phyloP scores from a whole-genome alignment of 805 yeast genomes.

The Wickerhamomyces ciferrii region DNA sequence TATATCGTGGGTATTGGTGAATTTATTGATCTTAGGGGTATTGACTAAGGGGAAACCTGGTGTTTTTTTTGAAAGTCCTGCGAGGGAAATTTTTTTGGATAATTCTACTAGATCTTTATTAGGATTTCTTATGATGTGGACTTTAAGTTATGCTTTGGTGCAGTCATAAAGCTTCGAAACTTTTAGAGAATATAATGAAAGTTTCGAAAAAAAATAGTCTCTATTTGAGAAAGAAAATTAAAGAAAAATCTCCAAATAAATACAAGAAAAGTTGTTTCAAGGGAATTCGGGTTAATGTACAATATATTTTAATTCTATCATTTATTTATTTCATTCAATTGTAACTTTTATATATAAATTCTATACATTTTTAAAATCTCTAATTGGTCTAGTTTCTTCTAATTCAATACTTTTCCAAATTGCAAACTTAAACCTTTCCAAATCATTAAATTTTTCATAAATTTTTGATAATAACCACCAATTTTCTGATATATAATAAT shows the following conservation, averaged over 20 bases:
- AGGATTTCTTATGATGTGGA: slow-evolving; percentile 9
- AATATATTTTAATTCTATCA: no score
- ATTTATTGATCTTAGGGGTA: no score
- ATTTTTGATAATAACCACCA: slow-evolving; percentile 66
- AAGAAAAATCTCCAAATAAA: no score
- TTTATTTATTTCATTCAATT: no score
- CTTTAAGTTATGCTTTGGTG: slow-evolving; percentile 20
- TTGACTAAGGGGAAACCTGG: slow-evolving; percentile 4
- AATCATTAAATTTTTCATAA: slow-evolving; percentile 55
- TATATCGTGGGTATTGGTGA: no score
- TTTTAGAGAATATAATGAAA: neutral
- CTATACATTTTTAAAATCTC: slow-evolving; percentile 15
- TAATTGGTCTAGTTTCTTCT: slow-evolving; percentile 57
- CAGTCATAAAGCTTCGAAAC: slow-evolving; percentile 12
- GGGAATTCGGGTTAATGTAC: no score
- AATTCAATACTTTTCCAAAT: slow-evolving; percentile 62
- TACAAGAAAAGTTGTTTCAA: no score
- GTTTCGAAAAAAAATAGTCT: neutral
- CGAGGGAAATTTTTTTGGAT: slow-evolving; percentile 6
- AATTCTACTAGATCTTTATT: neutral
- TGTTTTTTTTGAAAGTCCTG: slow-evolving; percentile 11
- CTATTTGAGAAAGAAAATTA: no score
- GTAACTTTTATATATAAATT: neutral
- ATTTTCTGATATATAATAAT: slow-evolving; percentile 47
- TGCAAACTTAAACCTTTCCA: slow-evolving; percentile 38